Evolutionary conservation across 2,329 filamentous ascomycete species (phyloP).

Genomic region (Lasiodiplodia theobromae): DNA sequence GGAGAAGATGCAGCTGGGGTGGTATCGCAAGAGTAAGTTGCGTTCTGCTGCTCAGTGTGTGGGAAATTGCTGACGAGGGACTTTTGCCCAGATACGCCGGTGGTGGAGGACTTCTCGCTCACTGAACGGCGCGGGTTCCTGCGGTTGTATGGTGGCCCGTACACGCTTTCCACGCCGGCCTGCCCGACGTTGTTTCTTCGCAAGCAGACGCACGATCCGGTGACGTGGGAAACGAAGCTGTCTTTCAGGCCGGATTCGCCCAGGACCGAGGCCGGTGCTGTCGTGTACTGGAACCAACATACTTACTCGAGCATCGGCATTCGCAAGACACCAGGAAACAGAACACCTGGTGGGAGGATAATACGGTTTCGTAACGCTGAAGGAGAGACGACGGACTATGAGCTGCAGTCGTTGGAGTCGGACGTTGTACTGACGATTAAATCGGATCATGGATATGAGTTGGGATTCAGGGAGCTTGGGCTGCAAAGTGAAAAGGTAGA

Average conservation of each 20-base stretch:
- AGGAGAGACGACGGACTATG: slow-evolving; percentile 32
- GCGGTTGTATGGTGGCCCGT: slow-evolving; percentile 61
- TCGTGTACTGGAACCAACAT: slow-evolving; percentile 62
- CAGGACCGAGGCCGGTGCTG: slow-evolving; percentile 60
- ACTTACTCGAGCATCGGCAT: slow-evolving; percentile 55
- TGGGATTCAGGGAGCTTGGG: slow-evolving; percentile 37
- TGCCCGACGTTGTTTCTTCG: slow-evolving; percentile 61
- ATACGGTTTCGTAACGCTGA: slow-evolving; percentile 39
- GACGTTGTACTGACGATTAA: slow-evolving; percentile 41
- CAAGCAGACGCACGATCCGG: slow-evolving; percentile 58
- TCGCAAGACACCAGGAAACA: slow-evolving; percentile 32
- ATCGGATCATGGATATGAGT: slow-evolving; percentile 38
- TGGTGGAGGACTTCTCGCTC: slow-evolving; percentile 57
- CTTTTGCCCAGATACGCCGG: slow-evolving; percentile 52
- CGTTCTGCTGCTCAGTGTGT: too few species aligned
- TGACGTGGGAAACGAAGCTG: slow-evolving; percentile 54
- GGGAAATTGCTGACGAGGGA: neutral
- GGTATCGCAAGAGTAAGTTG: slow-evolving; percentile 49
- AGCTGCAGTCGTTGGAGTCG: slow-evolving; percentile 28
- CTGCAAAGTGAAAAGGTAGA: slow-evolving; percentile 31
- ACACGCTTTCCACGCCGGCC: slow-evolving; percentile 58
- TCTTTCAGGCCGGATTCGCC: slow-evolving; percentile 54
- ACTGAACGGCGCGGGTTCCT: slow-evolving; percentile 53
- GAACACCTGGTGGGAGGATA: slow-evolving; percentile 31
- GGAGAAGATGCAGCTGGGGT: slow-evolving; percentile 44